A percentile compares a stretch with the other conserved stretches of the same genome.
Conservation (phyloP, 2,329 filamentous ascomycete genomes). For the Harringtonia aguacate region DNA sequence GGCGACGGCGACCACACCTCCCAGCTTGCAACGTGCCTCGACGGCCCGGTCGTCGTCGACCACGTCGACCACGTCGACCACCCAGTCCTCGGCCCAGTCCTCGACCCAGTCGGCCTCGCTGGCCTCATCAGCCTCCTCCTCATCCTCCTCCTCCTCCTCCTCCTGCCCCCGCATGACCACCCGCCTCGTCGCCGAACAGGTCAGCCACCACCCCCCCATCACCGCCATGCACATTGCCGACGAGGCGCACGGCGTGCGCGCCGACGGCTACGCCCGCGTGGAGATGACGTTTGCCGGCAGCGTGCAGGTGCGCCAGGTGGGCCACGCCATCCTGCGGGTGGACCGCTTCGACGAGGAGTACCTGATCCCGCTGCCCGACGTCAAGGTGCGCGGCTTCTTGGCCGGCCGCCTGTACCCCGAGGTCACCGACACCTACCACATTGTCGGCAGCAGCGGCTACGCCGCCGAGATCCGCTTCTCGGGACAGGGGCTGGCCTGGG, state of each 20-base stretch:
- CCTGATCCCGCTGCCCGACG: conserved; percentile 35
- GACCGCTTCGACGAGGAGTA: conserved; percentile 38
- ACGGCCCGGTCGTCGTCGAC: background rate
- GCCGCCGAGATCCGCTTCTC: conserved; percentile 35
- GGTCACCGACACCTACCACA: conserved; percentile 31
- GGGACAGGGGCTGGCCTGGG: conserved; percentile 29
- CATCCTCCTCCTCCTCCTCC: background rate
- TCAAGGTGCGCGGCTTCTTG: conserved; percentile 36
- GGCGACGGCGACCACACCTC: conserved; percentile 8
- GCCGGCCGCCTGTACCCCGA: conserved; percentile 37
- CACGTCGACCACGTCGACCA: background rate
- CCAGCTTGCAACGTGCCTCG: too few relatives aligned
- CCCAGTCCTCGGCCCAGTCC: background rate
- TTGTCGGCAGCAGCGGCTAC: conserved; percentile 33
- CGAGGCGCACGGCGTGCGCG: conserved; percentile 28
- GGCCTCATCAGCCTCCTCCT: conserved; percentile 17
- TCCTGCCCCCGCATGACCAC: conserved; percentile 13
- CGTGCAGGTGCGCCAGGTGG: conserved; percentile 38
- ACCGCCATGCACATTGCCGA: conserved; percentile 40
- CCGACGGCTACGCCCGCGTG: conserved; percentile 39
- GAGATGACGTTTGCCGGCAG: conserved; percentile 40
- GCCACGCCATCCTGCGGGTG: conserved; percentile 37
- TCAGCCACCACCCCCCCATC: conserved; percentile 42
- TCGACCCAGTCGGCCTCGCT: background rate
- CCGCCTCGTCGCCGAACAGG: conserved; percentile 33